Conservation (phyloP, 1,284 basidiomycete genomes). For the Cutaneotrichosporon cavernicola region DNA sequence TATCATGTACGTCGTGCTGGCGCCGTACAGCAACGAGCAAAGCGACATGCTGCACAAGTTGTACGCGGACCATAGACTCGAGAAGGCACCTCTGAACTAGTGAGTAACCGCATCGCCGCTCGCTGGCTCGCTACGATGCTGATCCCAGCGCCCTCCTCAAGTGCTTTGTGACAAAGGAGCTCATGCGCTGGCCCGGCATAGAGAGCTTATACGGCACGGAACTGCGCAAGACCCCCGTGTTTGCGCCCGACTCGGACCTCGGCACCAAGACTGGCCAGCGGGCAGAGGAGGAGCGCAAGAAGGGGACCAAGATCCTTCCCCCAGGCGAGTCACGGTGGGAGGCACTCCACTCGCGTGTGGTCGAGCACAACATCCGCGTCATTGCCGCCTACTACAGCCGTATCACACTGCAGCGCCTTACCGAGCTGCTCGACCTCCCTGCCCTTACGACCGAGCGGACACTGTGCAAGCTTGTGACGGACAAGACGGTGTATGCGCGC, state of each 20-base stretch:
- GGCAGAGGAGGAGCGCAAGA: slow-evolving; percentile 26
- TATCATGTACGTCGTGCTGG: slow-evolving; percentile 89
- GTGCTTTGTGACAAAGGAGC: slow-evolving; percentile 90
- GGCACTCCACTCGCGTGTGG: slow-evolving; percentile 89
- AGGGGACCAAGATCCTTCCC: slow-evolving; percentile 28
- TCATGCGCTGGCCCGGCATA: slow-evolving; percentile 99
- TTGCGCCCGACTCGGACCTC: slow-evolving; percentile 57
- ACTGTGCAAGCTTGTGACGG: slow-evolving; percentile 83
- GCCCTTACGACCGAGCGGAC: slow-evolving; percentile 79
- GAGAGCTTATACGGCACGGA: slow-evolving; percentile 83
- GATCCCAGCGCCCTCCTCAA: slow-evolving; percentile 82
- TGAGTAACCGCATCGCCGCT: slow-evolving; percentile 44
- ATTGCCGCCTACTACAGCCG: slow-evolving; percentile 92
- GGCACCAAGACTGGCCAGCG: slow-evolving; percentile 43
- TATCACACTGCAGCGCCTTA: slow-evolving; percentile 79
- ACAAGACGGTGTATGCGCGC: slow-evolving; percentile 87
- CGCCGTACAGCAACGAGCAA: slow-evolving; percentile 95
- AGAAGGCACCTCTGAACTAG: slow-evolving; percentile 82
- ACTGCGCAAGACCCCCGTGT: slow-evolving; percentile 76
- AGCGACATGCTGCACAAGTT: slow-evolving; percentile 92
- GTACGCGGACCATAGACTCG: slow-evolving; percentile 71
- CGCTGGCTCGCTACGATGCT: background rate
- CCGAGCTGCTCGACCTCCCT: slow-evolving; percentile 82
- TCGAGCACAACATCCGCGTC: slow-evolving; percentile 98
- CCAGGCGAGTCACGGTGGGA: slow-evolving; percentile 80